phyloP scores from a whole-genome alignment of 2,329 filamentous ascomycete species.

The Penicillium sp. region DNA sequence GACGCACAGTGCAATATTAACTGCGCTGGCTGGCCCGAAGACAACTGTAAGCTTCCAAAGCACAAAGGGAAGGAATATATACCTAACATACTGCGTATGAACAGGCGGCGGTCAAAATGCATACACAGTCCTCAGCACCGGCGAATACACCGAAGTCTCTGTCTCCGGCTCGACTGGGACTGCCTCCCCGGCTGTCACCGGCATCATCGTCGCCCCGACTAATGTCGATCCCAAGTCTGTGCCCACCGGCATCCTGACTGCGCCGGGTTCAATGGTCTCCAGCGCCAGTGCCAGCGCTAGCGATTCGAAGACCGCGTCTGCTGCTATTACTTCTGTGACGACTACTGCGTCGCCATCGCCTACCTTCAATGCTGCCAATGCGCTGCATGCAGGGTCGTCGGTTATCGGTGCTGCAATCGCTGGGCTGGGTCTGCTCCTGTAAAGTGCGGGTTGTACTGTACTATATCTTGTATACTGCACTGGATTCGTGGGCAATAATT shows the following conservation, averaged over 20 bases:
- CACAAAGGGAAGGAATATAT: not conserved
- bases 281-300: conserved; percentile 5
- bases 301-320: conserved; percentile 5
- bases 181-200: conserved; percentile 17
- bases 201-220: conserved; percentile 20
- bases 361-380: conserved; percentile 15
- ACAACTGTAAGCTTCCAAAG: conserved; percentile 19
- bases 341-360: conserved; percentile 12
- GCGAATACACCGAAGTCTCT: conserved; percentile 1
- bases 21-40: conserved; percentile 20
- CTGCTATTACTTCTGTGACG: conserved; percentile 3
- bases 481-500: not conserved
- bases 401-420: conserved; percentile 18
- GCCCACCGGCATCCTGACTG: conserved; percentile 21
- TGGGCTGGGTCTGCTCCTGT: conserved; percentile 19
- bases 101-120: conserved; percentile 19
- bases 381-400: conserved; percentile 14
- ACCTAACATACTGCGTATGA: not conserved
- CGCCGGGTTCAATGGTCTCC: conserved; percentile 10
- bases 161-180: not conserved
- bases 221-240: conserved; percentile 7
- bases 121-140: conserved; percentile 17
- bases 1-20: conserved; percentile 17
- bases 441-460: not conserved
- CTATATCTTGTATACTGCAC: conserved; percentile 1